Conservation (phyloP, 2,329 filamentous ascomycete genomes). For the Trichoderma breve region DNA sequence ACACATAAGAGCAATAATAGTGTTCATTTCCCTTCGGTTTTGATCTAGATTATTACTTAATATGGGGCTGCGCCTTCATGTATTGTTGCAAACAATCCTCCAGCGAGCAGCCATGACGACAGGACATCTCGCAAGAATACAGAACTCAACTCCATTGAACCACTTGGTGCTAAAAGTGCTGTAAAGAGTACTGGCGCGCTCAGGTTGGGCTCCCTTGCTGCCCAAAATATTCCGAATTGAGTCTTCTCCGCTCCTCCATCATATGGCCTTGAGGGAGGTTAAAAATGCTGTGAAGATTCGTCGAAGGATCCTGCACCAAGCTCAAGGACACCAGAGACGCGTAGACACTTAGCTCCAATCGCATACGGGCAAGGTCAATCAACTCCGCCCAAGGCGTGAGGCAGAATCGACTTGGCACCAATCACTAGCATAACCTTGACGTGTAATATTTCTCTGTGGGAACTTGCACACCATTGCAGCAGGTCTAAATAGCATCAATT, state of each 20-base stretch:
- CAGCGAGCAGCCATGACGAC: background rate
- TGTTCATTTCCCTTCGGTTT: too few relatives aligned
- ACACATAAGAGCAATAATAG: too few relatives aligned
- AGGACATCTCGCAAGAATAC: background rate
- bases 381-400: background rate
- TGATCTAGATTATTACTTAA: background rate
- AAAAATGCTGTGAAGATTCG: too few relatives aligned
- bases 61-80: background rate
- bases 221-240: background rate
- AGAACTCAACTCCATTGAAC: background rate
- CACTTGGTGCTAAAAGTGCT: background rate
- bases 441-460: background rate
- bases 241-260: background rate
- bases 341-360: too few relatives aligned
- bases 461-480: background rate
- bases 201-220: background rate
- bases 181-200: background rate
- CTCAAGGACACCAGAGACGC: too few relatives aligned
- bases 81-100: background rate
- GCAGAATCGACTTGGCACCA: background rate
- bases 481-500: background rate
- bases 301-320: too few relatives aligned
- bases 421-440: background rate
- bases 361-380: too few relatives aligned
- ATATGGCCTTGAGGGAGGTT: background rate